Percentiles rank a stretch among this genome's conserved stretches.
These are phyloP conservation scores for Starmerella stigmatis DNA, from an alignment of 805 yeast genomes.

Conservation along the genomic window DNA sequence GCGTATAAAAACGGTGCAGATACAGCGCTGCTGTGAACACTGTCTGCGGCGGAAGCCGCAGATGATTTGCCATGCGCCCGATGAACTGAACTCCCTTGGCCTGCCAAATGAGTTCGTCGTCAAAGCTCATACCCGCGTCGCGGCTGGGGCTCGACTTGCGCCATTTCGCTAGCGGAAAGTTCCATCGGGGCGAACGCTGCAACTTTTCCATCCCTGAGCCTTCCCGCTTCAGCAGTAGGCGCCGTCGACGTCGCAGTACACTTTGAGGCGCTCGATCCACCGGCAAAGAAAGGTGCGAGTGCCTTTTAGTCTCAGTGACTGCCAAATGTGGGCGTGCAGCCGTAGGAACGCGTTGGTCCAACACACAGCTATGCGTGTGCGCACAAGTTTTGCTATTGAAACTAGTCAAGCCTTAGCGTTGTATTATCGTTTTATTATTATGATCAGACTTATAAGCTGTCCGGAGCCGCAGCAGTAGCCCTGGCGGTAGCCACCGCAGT, in stretches of 20 bases:
- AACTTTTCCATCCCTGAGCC: conserved; percentile 24
- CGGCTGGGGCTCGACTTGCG: conserved; percentile 25
- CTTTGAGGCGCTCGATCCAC: no score
- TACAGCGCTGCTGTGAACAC: conserved; percentile 40
- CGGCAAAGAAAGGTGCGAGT: neutral
- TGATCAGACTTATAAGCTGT: no score
- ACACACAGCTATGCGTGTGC: neutral
- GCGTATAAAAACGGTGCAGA: conserved; percentile 45
- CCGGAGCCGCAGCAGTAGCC: no score
- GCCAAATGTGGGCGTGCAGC: neutral
- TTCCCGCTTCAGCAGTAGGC: no score
- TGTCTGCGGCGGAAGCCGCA: conserved; percentile 41
- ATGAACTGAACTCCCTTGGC: conserved; percentile 42
- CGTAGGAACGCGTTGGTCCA: neutral
- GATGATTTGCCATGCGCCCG: conserved; percentile 36
- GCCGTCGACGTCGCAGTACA: no score
- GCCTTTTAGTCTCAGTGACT: neutral
- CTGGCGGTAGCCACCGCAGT: no score
- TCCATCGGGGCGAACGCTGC: conserved; percentile 24
- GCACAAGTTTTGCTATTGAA: no score
- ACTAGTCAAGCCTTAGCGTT: no score
- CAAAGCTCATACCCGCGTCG: conserved; percentile 30
- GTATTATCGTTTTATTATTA: no score
- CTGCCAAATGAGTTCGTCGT: conserved; percentile 36
- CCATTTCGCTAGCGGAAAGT: conserved; percentile 22